These are phyloP conservation scores for Lodderomyces jiufengensis DNA, from an alignment of 1,139 yeast species.

Conservation along the genomic window DNA sequence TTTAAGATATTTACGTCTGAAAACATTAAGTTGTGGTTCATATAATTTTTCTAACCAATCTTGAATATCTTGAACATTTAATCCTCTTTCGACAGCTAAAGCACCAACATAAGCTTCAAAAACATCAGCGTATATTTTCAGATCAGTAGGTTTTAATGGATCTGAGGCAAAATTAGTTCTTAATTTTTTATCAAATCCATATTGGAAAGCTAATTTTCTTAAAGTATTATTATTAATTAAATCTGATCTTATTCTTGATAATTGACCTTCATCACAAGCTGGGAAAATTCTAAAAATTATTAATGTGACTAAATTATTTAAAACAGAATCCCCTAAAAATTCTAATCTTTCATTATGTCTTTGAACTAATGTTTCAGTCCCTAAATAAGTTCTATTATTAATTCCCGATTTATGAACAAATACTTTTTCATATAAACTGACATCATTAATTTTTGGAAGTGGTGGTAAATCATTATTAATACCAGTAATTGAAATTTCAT, in stretches of 20 bases:
- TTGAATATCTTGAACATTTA: slow-evolving; percentile 44
- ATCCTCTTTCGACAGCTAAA: slow-evolving; percentile 56
- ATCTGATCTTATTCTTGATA: slow-evolving; percentile 67
- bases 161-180: slow-evolving; percentile 43
- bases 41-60: slow-evolving; percentile 60
- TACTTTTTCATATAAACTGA: slow-evolving; percentile 60
- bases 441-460: slow-evolving; percentile 64
- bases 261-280: slow-evolving; percentile 72
- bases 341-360: slow-evolving; percentile 88
- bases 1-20: slow-evolving; percentile 25
- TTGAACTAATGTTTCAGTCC: slow-evolving; percentile 53
- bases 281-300: slow-evolving; percentile 67
- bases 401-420: slow-evolving; percentile 79
- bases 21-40: slow-evolving; percentile 24
- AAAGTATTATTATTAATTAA: slow-evolving; percentile 74
- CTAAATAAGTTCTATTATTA: slow-evolving; percentile 54
- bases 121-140: slow-evolving; percentile 67
- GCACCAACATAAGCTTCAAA: slow-evolving; percentile 95
- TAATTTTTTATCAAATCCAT: slow-evolving; percentile 65
- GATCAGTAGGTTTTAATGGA: slow-evolving; percentile 33
- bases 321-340: slow-evolving; percentile 86
- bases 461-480: slow-evolving; percentile 39
- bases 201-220: slow-evolving; percentile 65
- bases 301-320: slow-evolving; percentile 69
- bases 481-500: slow-evolving; percentile 30